phyloP scores from a whole-genome alignment of 2,329 filamentous ascomycete genomes.

The Ustulina deusta region DNA sequence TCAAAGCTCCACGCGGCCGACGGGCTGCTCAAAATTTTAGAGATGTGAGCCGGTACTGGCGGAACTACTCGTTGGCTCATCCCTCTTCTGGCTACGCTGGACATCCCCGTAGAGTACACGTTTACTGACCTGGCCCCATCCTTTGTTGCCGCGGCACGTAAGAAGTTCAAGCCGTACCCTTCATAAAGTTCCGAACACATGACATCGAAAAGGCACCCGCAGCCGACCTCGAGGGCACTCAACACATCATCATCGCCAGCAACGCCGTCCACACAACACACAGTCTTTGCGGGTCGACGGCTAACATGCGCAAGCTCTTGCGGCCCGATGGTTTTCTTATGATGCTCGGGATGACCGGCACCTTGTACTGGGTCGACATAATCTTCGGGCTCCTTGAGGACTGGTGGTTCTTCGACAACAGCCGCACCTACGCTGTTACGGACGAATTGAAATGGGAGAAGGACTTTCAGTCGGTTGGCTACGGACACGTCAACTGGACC shows the following conservation, averaged over 20 bases:
- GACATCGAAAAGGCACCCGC: constrained; percentile 49
- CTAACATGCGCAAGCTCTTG: constrained; percentile 48
- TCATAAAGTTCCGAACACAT: constrained; percentile 48
- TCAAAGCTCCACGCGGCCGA: constrained; percentile 9
- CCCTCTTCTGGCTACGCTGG: constrained; percentile 45
- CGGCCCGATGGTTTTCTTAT: constrained; percentile 52
- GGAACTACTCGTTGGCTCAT: constrained; percentile 51
- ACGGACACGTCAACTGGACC: constrained; percentile 49
- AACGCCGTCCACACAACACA: constrained; percentile 55
- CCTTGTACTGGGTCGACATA: constrained; percentile 51
- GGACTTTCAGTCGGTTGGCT: constrained; percentile 46
- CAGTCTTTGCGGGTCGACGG: constrained; percentile 43
- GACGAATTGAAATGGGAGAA: constrained; percentile 43
- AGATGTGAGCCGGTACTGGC: constrained; percentile 34
- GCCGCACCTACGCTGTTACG: constrained; percentile 45
- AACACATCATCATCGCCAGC: constrained; percentile 49
- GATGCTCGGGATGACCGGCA: constrained; percentile 53
- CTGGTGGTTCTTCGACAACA: constrained; percentile 56
- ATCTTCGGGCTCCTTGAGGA: constrained; percentile 55
- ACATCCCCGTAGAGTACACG: constrained; percentile 53
- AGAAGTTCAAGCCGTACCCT: constrained; percentile 43
- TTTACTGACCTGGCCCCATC: constrained; percentile 56
- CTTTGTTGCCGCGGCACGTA: constrained; percentile 49
- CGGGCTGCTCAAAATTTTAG: constrained; percentile 27
- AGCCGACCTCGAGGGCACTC: constrained; percentile 42